phyloP scores from a whole-genome alignment of 2,329 filamentous ascomycete species.

The Leptoxyphium fumago region DNA sequence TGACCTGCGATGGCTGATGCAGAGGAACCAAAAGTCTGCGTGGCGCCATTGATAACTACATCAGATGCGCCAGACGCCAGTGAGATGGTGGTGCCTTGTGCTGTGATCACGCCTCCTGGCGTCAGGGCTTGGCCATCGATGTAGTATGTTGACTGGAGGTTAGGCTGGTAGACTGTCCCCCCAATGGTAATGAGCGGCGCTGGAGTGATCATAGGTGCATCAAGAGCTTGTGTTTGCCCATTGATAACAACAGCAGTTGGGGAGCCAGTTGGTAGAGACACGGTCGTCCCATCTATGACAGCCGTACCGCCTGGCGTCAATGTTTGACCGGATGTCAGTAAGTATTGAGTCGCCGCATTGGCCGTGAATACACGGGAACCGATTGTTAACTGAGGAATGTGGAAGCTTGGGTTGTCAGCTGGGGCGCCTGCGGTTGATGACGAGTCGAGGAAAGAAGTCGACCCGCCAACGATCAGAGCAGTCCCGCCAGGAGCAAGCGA shows the following conservation, averaged over 20 bases:
- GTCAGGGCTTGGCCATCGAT: conserved; percentile 11
- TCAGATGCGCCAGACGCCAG: conserved; percentile 8
- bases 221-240: conserved; percentile 21
- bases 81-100: conserved; percentile 12
- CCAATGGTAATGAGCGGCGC: conserved; percentile 17
- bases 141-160: conserved; percentile 20
- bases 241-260: conserved; percentile 27
- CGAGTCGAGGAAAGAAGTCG: conserved; percentile 6
- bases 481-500: conserved; percentile 21
- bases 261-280: conserved; percentile 24
- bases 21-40: conserved; percentile 3
- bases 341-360: conserved; percentile 33
- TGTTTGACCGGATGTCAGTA: conserved; percentile 23
- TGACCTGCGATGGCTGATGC: conserved; percentile 1
- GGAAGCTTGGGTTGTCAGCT: conserved; percentile 5
- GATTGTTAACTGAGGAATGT: conserved; percentile 24
- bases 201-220: conserved; percentile 16
- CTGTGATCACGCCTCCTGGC: conserved; percentile 11
- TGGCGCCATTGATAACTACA: conserved; percentile 15
- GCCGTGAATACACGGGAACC: conserved; percentile 25
- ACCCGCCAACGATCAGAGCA: conserved; percentile 21
- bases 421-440: conserved; percentile 1
- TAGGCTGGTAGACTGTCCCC: conserved; percentile 15
- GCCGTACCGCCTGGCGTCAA: conserved; percentile 24
- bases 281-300: conserved; percentile 22